Percentiles rank a stretch among this genome's conserved stretches.
These are phyloP conservation scores for Petrea volubilis DNA, from an alignment of 257 asterid species.

Conservation along the genomic window DNA sequence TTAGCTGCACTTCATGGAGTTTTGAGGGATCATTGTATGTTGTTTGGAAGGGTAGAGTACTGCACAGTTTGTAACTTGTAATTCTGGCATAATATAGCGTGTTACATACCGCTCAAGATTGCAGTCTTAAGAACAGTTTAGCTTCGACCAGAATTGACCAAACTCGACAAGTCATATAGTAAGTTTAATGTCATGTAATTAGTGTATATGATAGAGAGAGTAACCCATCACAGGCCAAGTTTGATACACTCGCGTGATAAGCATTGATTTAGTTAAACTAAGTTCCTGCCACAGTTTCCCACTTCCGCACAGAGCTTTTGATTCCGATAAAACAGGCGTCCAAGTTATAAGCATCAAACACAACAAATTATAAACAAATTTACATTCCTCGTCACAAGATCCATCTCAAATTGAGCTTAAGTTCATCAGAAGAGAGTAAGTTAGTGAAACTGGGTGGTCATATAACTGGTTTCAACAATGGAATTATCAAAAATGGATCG, in stretches of 20 bases:
- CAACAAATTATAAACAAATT: not conserved
- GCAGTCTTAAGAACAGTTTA: too few relatives aligned
- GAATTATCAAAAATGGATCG: conserved; percentile 53
- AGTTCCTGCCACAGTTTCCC: too few relatives aligned
- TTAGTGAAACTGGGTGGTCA: conserved; percentile 12
- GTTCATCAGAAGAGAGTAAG: not conserved
- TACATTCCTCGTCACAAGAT: not conserved
- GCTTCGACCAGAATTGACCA: too few relatives aligned
- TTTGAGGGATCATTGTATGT: not conserved
- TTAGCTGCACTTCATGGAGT: not conserved
- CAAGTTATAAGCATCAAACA: not conserved
- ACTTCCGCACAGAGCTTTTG: not conserved
- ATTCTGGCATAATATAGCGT: too few relatives aligned
- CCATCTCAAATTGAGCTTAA: not conserved
- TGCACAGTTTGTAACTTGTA: not conserved
- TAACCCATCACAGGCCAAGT: too few relatives aligned
- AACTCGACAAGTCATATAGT: too few relatives aligned
- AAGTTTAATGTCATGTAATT: too few relatives aligned
- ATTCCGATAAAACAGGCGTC: not conserved
- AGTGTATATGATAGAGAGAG: too few relatives aligned
- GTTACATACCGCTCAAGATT: too few relatives aligned
- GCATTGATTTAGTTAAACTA: too few relatives aligned
- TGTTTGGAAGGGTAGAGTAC: not conserved
- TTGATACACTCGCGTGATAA: too few relatives aligned
- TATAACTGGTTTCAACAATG: conserved; percentile 14